Evolutionary conservation across 2,329 filamentous ascomycete genomes (phyloP), one percentile per base, ranked within the genome.

Genomic region (Paracamarosporium sp.): DNA sequence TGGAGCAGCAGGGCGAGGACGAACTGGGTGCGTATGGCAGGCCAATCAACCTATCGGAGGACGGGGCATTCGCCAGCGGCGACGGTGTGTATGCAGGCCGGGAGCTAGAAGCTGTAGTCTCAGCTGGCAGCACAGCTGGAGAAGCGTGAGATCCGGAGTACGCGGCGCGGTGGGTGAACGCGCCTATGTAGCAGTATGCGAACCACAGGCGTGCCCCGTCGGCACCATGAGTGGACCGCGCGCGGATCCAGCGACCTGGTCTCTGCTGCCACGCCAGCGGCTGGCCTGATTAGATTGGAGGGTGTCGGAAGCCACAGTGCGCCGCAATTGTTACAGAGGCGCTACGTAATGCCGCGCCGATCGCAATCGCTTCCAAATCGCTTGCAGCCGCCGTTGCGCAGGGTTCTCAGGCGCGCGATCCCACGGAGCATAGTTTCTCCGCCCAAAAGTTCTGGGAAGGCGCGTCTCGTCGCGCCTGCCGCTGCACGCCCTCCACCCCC

Each of bases 311-410:
- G 12, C 40, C 17, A 22, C 40, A 43, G 22, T 6, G 22, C 40
- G n/a, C 11, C 15, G 22, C 22, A 43, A 33, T 33, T 7, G 46
- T 50, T 38, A 7, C 47, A 50, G 47, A 40, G n/a, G 7, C 15
- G 44, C 48, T 30, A 43, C 48, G 48, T 51, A 31, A 51, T 43
- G 12, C 2, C 11, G 24, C 36, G 48, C 36, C 48, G 36, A 51
- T 51, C 48, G 36, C 48, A 33, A 30, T 41, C n/a, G 47, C 46
- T 17, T 22, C 12, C 25, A 20, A 24, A 5, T 43, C 40, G 44
- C 44, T 47, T 47, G 28, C 28, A 33, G 44, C 40, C 40, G 44
- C 27, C n/a, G 28, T 9, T 4, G 41, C 22, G 13, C 41, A 46
- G 28, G 43, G 36, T 20, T 40, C n/a, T 12, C 13, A 4, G 22